Percentiles rank a stretch among this genome's conserved stretches.
Evolutionary conservation across 495 filamentous ascomycete species (phyloP).

Genomic region (Pyrenula massariospora): DNA sequence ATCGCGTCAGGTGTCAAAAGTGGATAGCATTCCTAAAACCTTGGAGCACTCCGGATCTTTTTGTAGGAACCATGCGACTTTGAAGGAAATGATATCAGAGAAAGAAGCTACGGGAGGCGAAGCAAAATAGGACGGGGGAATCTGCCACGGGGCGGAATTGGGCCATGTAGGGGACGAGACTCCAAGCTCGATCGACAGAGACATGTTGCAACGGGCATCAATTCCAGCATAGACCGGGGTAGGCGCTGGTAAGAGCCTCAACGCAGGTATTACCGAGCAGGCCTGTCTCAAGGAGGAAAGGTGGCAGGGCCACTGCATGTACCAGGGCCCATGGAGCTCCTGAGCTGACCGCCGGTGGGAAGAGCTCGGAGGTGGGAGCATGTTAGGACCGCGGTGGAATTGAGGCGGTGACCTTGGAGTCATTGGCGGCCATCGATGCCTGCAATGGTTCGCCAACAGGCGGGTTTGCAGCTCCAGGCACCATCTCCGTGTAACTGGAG

Average conservation of each 20-base stretch:
- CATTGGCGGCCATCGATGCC: background rate
- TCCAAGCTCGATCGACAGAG: background rate
- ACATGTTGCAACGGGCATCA: background rate
- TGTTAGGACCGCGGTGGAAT: background rate
- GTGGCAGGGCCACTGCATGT: background rate
- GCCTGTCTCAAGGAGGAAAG: background rate
- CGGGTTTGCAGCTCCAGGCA: background rate
- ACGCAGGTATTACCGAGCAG: background rate
- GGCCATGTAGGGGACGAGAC: background rate
- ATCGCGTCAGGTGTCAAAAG: background rate
- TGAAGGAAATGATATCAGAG: background rate
- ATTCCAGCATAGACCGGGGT: background rate
- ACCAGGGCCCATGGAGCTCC: background rate
- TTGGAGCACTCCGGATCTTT: background rate
- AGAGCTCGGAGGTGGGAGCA: background rate
- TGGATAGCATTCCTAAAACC: background rate
- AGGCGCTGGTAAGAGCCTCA: background rate
- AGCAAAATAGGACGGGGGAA: background rate
- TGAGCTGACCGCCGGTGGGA: background rate
- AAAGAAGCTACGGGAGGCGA: background rate
- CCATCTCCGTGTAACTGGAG: background rate
- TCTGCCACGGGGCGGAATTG: background rate
- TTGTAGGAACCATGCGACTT: background rate
- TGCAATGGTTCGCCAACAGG: background rate
- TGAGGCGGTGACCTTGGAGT: background rate